Evolutionary conservation across 345 rosid genomes (phyloP), one percentile per base, ranked within the genome.

Genomic region (Streptanthus diversifolius): DNA sequence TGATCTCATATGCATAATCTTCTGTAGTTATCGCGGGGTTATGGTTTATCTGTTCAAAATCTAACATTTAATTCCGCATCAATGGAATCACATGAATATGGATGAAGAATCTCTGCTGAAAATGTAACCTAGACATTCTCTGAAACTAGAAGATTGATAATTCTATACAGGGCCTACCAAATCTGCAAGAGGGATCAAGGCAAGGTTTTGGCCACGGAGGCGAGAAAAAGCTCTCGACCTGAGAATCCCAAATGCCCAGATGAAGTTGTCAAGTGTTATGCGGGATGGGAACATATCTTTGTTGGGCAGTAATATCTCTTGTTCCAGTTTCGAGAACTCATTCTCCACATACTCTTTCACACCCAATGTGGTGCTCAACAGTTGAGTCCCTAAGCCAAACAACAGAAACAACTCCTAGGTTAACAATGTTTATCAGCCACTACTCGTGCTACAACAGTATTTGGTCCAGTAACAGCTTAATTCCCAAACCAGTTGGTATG

Each of bases 181-280:
- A 74, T 93, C 98, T 9, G 93, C 98, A 40, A 93, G 86, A 70
- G 96, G 98, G 70, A 91, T 76, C 83, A 93, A 75, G 74, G 89
- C 90, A 59, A 93, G 96, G 75, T 89, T 82, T 81, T 91, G 89
- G 65, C 91, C 98, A 44, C 89, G 93, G 53, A 91, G 93, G 35
- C 88, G 88, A 21, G 98, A 87, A 80, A 89, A 93, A 33, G 97
- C 90, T 71, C 98, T 84, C 13, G 97, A 93, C 75, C 82, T 83
- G 39, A 93, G 97, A 69, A 91, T 85, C 69, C 96, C 95, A 70
- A 88, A 89, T 7, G 97, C 98, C 98, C 98, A 89, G 3, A 80
- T 70, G 79, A 93, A 89, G 76, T 88, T 93, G 58, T 87, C 87
- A 17, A 72, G 72, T 25, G 96, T 82, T 61, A 89, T 77, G 62